A percentile compares a stretch with the other conserved stretches of the same genome.
Conservation (phyloP, 306 rosid species). For the Leucaena leucocephala region DNA sequence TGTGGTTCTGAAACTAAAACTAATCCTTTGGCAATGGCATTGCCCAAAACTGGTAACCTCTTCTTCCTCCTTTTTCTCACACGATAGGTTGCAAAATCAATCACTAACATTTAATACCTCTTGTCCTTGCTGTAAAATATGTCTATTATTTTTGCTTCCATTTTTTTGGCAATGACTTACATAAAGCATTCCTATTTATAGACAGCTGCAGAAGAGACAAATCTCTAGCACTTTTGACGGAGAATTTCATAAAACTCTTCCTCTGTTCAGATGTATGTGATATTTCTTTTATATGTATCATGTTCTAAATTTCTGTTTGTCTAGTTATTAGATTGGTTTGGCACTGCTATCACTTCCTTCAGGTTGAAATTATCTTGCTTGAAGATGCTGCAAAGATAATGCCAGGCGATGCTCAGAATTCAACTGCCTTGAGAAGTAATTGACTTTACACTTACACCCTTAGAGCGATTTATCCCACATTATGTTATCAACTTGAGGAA, state of each 20-base stretch:
- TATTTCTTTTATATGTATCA: not conserved
- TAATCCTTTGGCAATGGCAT: conserved; percentile 34
- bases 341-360: conserved; percentile 6
- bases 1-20: conserved; percentile 30
- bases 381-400: conserved; percentile 58
- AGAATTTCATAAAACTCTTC: conserved; percentile 64
- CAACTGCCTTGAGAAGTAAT: conserved; percentile 55
- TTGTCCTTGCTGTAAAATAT: conserved; percentile 5
- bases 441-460: not conserved
- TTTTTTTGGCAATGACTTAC: not conserved
- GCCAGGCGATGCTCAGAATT: conserved; percentile 51
- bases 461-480: not conserved
- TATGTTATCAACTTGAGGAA: not conserved
- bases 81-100: not conserved
- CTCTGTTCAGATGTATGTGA: conserved; percentile 53
- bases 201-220: conserved; percentile 57
- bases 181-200: conserved; percentile 27
- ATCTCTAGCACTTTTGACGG: conserved; percentile 55
- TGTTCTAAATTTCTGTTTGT: not conserved
- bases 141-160: not conserved
- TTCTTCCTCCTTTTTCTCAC: conserved; percentile 17
- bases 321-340: conserved; percentile 6
- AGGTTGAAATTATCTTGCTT: conserved; percentile 56
- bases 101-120: not conserved
- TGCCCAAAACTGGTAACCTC: conserved; percentile 39